Evolutionary conservation across 2,329 filamentous ascomycete genomes (phyloP).

Genomic region (Cadophora gregata): DNA sequence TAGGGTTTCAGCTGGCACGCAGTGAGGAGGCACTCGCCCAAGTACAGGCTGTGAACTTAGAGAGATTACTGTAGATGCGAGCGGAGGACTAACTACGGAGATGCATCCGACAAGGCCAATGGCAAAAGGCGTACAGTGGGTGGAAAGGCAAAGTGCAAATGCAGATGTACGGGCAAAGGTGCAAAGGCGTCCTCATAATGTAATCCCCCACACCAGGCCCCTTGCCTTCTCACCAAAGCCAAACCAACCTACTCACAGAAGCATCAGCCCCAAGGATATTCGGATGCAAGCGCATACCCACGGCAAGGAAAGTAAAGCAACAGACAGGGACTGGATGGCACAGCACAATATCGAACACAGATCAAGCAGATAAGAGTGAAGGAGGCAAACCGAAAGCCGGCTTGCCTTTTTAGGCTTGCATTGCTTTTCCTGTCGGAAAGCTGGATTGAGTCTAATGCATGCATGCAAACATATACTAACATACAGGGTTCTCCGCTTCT

Average conservation of each 20-base stretch:
- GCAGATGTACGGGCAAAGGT: conserved; percentile 2
- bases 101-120: neutral
- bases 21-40: too few species aligned
- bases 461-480: neutral
- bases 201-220: neutral
- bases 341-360: neutral
- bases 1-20: too few species aligned
- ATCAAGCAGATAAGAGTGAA: neutral
- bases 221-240: neutral
- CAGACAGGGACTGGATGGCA: neutral
- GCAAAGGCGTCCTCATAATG: neutral
- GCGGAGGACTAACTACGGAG: neutral
- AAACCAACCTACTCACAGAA: neutral
- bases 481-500: conserved; percentile 16
- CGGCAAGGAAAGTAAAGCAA: neutral
- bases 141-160: neutral
- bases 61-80: neutral
- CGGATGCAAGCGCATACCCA: conserved; percentile 1
- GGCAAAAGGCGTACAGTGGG: neutral
- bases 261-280: neutral
- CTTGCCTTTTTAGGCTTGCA: conserved; percentile 2
- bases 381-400: neutral
- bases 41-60: too few species aligned
- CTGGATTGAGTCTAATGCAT: neutral
- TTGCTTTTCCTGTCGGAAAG: neutral